Evolutionary conservation across 371 early-diverging fungal species (phyloP).

Genomic region (Mucor ambiguus): DNA sequence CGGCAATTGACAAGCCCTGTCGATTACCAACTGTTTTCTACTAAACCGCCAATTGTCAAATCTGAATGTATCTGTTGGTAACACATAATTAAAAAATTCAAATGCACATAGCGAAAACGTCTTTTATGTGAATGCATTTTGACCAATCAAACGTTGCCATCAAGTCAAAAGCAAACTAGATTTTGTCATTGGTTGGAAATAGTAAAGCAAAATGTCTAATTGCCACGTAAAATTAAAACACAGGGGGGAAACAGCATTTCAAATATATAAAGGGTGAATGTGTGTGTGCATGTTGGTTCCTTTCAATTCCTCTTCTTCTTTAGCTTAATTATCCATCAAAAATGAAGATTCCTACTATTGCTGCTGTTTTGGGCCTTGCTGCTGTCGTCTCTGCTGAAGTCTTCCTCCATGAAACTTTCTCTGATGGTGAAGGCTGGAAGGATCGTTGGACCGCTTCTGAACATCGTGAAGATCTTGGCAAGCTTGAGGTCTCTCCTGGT

Average conservation of each 20-base stretch:
- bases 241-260: background rate
- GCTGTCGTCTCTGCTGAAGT: slow-evolving; percentile 72
- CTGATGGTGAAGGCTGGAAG: slow-evolving; percentile 62
- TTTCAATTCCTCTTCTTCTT: slow-evolving; percentile 1
- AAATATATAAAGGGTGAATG: slow-evolving; percentile 2
- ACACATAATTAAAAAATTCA: background rate
- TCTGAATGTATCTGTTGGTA: background rate
- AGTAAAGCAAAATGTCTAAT: background rate
- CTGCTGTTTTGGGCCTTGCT: slow-evolving; percentile 64
- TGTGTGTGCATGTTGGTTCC: slow-evolving; percentile 1
- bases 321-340: background rate
- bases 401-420: slow-evolving; percentile 89
- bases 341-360: slow-evolving; percentile 62
- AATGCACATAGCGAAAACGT: slow-evolving; percentile 1
- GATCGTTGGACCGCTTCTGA: slow-evolving; percentile 79
- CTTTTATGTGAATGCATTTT: background rate
- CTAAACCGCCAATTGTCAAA: background rate
- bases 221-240: slow-evolving; percentile 12
- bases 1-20: background rate
- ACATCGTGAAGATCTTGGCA: slow-evolving; percentile 75
- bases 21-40: background rate
- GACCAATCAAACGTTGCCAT: slow-evolving; percentile 1
- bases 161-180: background rate
- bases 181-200: slow-evolving; percentile 2
- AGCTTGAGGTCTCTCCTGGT: slow-evolving; percentile 73